Percentiles rank a stretch among this genome's conserved stretches.
Conservation (phyloP, 768 basidiomycete species). For the Flagelloscypha sp. region DNA sequence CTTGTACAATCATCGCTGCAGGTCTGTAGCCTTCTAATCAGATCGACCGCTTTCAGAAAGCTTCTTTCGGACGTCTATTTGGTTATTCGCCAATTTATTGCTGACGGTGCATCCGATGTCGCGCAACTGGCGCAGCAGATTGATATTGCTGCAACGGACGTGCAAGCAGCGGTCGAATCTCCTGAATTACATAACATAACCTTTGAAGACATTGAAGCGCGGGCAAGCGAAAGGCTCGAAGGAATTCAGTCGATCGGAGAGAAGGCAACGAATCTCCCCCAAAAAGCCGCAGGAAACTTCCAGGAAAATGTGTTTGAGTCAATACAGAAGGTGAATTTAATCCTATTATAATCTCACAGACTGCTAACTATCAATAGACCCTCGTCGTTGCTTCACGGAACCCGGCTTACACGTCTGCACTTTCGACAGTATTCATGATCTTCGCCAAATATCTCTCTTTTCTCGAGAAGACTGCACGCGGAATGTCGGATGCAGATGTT, state of each 20-base stretch:
- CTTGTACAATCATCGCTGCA: constrained; percentile 21
- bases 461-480: constrained; percentile 13
- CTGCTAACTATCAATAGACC: constrained; percentile 11
- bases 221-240: too few species aligned
- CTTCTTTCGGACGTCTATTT: constrained; percentile 23
- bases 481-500: constrained; percentile 8
- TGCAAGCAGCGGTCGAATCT: constrained; percentile 22
- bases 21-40: constrained; percentile 20
- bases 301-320: constrained; percentile 20
- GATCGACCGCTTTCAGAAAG: constrained; percentile 28
- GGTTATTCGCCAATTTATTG: constrained; percentile 23
- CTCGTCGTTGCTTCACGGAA: constrained; percentile 24
- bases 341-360: neutral
- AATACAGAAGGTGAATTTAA: constrained; percentile 22
- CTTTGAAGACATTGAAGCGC: constrained; percentile 14
- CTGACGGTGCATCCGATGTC: constrained; percentile 24
- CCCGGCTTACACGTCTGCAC: constrained; percentile 21
- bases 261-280: too few species aligned
- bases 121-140: constrained; percentile 21
- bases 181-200: constrained; percentile 12
- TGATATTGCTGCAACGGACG: constrained; percentile 22
- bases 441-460: constrained; percentile 25
- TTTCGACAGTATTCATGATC: constrained; percentile 23
- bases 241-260: too few species aligned
- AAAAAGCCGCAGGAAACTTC: constrained; percentile 13